A percentile compares a stretch with the other conserved stretches of the same genome.
Conservation (phyloP, 2,329 filamentous ascomycete species). For the Elsinoe batatas region DNA sequence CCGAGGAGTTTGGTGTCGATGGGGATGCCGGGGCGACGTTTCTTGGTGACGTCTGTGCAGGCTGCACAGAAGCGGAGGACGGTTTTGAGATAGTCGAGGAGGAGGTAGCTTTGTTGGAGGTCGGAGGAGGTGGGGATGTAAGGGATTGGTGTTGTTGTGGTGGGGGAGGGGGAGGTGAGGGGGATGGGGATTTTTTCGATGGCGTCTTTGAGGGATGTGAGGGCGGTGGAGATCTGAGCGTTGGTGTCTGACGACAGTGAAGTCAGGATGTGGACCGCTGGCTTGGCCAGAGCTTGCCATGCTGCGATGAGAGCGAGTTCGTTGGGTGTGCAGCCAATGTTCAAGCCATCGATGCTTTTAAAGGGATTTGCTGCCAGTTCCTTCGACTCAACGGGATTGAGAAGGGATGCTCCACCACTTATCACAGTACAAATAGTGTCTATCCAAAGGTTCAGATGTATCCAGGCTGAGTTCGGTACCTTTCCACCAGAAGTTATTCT, state of each 20-base stretch:
- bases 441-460: slow-evolving; percentile 16
- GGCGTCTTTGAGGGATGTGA: neutral
- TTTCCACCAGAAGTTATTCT: slow-evolving; percentile 17
- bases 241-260: neutral
- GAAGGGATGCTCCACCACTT: slow-evolving; percentile 11
- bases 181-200: neutral
- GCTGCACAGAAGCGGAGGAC: neutral
- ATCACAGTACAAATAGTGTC: slow-evolving; percentile 15
- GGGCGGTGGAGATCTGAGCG: neutral
- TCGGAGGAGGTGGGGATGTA: neutral
- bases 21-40: neutral
- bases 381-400: neutral
- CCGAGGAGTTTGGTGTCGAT: slow-evolving; percentile 7
- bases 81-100: neutral
- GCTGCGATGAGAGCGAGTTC: slow-evolving; percentile 11
- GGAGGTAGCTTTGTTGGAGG: neutral
- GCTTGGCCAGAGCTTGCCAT: neutral
- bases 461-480: slow-evolving; percentile 17
- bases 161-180: neutral
- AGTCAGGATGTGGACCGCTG: neutral
- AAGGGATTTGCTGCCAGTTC: too few species aligned
- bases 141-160: neutral
- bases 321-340: neutral
- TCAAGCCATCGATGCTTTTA: neutral
- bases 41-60: neutral